Evolutionary conservation across 1,139 yeast genomes (phyloP), one percentile per base, ranked within the genome.

Genomic region (Pneumocystis oryctolagi): DNA sequence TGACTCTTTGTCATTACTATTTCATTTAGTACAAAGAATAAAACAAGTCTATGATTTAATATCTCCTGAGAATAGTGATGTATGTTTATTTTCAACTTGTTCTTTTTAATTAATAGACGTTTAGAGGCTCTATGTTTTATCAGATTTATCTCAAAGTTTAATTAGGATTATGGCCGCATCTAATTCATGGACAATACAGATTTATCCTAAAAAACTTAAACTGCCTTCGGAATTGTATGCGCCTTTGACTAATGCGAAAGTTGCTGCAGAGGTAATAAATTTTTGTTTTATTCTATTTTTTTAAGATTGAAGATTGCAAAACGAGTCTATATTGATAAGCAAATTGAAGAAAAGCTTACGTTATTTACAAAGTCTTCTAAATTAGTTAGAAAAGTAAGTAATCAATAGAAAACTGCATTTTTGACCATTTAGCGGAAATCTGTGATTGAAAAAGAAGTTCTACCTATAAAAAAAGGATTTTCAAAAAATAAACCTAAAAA

Each of bases 201-300:
- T 90, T 0, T 89, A 92, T 83, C 95, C 96, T 0, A 94, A 92
- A 0, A 85, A 84, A 68, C 73, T 86, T 35, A 81, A 81, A 42
- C 73, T 89, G 34, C 85, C 94, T 0, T 73, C 78, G 9, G 69
- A 67, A 40, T 35, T 67, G 35, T 67, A 66, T 59, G 62, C 64
- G 55, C 64, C 68, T 12, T 61, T 62, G 6, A 62, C 56, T 47
- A 56, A 58, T 64, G 60, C 47, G 12, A 63, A 35, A n/a, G 55
- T 62, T 57, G 47, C 37, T 34, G 37, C 63, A 34, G 35, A 64
- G 25, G 55, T 47, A 47, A 42, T 42, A 12, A 25, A 40, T 47
- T 12, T 20, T 47, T 12, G 12, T 47, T 16, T 14, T 47, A 2
- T 47, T 25, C 25, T 25, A 9, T 25, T 47, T 25, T 47, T 47